Base-by-base conservation (phyloP, 768 basidiomycete genomes). In the Piloderma croceum region DNA sequence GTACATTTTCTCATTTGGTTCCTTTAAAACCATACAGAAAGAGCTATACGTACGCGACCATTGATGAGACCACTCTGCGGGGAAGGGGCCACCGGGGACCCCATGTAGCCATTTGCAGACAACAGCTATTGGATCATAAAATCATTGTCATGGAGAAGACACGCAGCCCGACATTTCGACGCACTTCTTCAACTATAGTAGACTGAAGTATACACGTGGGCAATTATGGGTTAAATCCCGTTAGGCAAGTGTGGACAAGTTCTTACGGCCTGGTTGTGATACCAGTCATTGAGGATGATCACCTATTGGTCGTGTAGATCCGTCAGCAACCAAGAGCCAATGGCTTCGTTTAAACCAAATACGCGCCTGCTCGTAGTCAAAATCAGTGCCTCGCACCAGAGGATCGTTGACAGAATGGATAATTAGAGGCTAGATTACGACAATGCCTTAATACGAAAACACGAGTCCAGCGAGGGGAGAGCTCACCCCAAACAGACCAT, bases 401-500 rank as follows among this genome's bases (percentile, higher is more conserved):
- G 34, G 34, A 18, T 35, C 34, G 20, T 35, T 18, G 11, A 35
- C 34, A 9, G 34, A 35, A 18, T 35, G 34, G 17, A 35, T 19
- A 18, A 35, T 35, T 13, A 35, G 34, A 10, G 34, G 34, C 34
- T 35, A 18, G 11, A 7, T n/a, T n/a, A n/a, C n/a, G n/a, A n/a
- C n/a, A n/a, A n/a, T n/a, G n/a, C n/a, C n/a, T n/a, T n/a, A n/a
- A n/a, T n/a, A n/a, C n/a, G n/a, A n/a, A 35, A 9, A 19, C 9
- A 35, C 7, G 17, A 35, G n/a, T n/a, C n/a, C 11, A 35, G 20
- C 7, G 9, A 35, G 9, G 11, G n/a, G n/a, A 19, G 7, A 18
- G 20, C 34, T 9, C 20, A 35, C 34, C 7, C 48, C 48, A 10
- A 34, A 31, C 11, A 50, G 24, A 12, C 48, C 48, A 24, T 50